These are phyloP conservation scores for Ceratobasidium sp. DNA, from an alignment of 1,284 basidiomycete genomes.

Conservation along the genomic window DNA sequence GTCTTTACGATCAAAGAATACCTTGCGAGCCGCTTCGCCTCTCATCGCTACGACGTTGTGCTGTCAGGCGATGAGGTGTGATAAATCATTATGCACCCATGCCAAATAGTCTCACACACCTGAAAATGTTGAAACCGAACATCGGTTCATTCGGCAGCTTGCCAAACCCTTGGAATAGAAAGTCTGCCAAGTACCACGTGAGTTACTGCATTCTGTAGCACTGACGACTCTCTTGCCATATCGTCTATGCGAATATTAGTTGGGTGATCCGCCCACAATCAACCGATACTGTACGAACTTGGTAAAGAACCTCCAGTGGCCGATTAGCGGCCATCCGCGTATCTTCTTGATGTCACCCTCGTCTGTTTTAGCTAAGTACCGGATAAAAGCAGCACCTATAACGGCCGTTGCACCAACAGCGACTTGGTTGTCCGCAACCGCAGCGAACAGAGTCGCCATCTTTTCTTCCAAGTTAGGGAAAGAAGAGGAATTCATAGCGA, in stretches of 20 bases:
- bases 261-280: not conserved
- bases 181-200: constrained; percentile 4
- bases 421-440: not conserved
- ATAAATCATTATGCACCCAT: too few relatives aligned
- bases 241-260: not conserved
- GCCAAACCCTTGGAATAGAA: constrained; percentile 1
- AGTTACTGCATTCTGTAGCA: not conserved
- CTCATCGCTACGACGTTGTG: constrained; percentile 23
- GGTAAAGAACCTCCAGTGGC: constrained; percentile 34
- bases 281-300: not conserved
- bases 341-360: not conserved
- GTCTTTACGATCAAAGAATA: constrained; percentile 10
- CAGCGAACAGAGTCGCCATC: not conserved
- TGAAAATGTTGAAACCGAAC: constrained; percentile 26
- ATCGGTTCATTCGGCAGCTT: constrained; percentile 3
- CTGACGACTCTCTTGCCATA: not conserved
- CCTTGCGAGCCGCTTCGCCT: constrained; percentile 32
- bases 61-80: not conserved
- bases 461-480: not conserved
- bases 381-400: constrained; percentile 3
- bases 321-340: constrained; percentile 26
- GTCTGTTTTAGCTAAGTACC: constrained; percentile 6
- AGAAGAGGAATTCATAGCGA: constrained; percentile 1
- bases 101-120: not conserved
- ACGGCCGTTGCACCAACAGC: not conserved